Base-by-base conservation (phyloP, 257 asterid species). In the Solanum virginianum region DNA sequence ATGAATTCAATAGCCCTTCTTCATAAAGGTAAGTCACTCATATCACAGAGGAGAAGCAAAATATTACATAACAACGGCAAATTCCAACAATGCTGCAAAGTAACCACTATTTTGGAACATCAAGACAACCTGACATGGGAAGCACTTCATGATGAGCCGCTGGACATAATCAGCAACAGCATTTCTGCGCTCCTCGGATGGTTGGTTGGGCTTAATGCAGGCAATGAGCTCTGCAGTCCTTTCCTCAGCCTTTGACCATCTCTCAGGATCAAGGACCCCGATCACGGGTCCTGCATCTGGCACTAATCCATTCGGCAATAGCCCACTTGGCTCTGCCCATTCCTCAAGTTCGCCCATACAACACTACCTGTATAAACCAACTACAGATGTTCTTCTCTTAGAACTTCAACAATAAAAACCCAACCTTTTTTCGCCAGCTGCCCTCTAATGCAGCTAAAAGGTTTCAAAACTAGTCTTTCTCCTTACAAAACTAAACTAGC, bases 191-290 rank as follows among this genome's bases (percentile, higher is more conserved):
- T 92, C 97, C 90, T 96, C 98, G 0, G 99, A 94, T 7, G 91
- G 91, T 66, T 87, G 93, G 88, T 94, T 94, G 26, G 99, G 99
- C 87, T 96, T 96, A 84, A 96, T 95, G 91, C 98, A 90, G 86
- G 91, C 93, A 88, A 96, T 94, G 84, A 96, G 98, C 89, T 96
- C 97, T 22, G 96, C 93, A 49, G 94, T 96, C 87, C 98, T 93
- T 90, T 92, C 97, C 92, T 96, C 99, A 9, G 97, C 98, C 86
- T 81, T 94, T 85, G 84, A 86, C 99, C 99, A 96, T 88, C 98
- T 91, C 53, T 93, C 97, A 1, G 89, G 75, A 87, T 96, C 97
- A 15, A 93, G 90, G 32, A 88, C 90, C 82, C 68, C 88, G 89
- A 91, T 86, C 82, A 94, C 92, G 2, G 92, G 94, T 54, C 90